phyloP scores from a whole-genome alignment of 768 basidiomycete species.

The Leccinum barrowsii region DNA sequence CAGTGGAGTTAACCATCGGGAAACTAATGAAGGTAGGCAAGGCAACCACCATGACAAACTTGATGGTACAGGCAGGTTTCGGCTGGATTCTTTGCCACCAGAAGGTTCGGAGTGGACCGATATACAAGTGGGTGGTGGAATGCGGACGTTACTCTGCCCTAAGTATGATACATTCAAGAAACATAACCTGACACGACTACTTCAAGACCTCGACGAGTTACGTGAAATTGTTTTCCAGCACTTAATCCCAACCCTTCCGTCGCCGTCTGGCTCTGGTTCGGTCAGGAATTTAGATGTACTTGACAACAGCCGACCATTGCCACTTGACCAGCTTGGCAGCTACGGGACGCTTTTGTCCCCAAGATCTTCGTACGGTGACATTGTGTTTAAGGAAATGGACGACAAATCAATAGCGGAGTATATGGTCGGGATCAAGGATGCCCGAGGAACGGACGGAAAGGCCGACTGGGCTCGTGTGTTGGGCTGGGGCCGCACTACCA shows the following conservation, averaged over 20 bases:
- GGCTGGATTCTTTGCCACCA: slow-evolving; percentile 84
- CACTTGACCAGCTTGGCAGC: slow-evolving; percentile 64
- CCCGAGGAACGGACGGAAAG: slow-evolving; percentile 59
- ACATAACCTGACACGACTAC: slow-evolving; percentile 74
- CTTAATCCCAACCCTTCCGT: slow-evolving; percentile 51
- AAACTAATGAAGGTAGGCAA: slow-evolving; percentile 89
- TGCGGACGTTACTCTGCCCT: slow-evolving; percentile 91
- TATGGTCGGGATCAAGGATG: slow-evolving; percentile 72
- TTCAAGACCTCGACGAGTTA: slow-evolving; percentile 51
- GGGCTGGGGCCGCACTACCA: slow-evolving; percentile 75
- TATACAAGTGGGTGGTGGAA: slow-evolving; percentile 32
- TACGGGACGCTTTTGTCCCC: slow-evolving; percentile 77
- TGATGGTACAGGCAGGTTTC: slow-evolving; percentile 81
- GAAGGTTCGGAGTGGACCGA: slow-evolving; percentile 65
- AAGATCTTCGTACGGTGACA: slow-evolving; percentile 40
- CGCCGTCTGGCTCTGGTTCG: slow-evolving; percentile 19
- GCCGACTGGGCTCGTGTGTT: slow-evolving; percentile 64
- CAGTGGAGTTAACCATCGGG: slow-evolving; percentile 80
- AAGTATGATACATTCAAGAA: slow-evolving; percentile 89
- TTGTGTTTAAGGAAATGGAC: slow-evolving; percentile 65
- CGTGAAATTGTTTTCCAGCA: slow-evolving; percentile 71
- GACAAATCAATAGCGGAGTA: slow-evolving; percentile 42
- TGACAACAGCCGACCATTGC: slow-evolving; percentile 70
- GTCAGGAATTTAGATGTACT: slow-evolving; percentile 33
- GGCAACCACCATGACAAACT: slow-evolving; percentile 81